These are phyloP conservation scores for Ogataea allantospora DNA, from an alignment of 805 yeast genomes.

Conservation along the genomic window DNA sequence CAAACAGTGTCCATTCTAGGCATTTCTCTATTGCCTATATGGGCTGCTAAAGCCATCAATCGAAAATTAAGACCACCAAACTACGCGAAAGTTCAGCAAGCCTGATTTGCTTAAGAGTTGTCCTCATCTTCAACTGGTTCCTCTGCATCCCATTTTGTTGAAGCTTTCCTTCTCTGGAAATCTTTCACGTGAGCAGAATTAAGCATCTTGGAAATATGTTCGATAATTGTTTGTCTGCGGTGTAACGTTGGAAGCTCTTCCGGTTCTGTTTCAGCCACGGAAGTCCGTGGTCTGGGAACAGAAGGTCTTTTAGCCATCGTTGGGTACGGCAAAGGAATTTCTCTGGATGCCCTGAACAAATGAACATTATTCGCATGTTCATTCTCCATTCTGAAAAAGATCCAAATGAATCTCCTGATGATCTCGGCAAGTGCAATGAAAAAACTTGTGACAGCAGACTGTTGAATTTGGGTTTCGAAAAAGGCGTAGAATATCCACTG, in stretches of 20 bases:
- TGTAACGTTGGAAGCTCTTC: neutral
- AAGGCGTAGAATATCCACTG: slow-evolving; percentile 91
- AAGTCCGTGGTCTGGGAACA: neutral
- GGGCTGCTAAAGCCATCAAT: slow-evolving; percentile 76
- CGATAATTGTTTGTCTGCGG: slow-evolving; percentile 31
- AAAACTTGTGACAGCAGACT: slow-evolving; percentile 84
- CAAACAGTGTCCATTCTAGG: slow-evolving; percentile 62
- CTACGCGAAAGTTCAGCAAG: slow-evolving; percentile 94
- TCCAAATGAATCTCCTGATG: slow-evolving; percentile 83
- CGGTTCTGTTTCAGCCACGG: neutral
- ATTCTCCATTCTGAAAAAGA: slow-evolving; percentile 89
- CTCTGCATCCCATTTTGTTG: slow-evolving; percentile 31
- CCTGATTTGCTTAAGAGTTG: slow-evolving; percentile 30
- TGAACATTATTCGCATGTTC: slow-evolving; percentile 92
- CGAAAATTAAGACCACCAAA: slow-evolving; percentile 87
- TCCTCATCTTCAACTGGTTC: slow-evolving; percentile 20
- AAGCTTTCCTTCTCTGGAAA: slow-evolving; percentile 63
- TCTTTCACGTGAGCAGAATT: slow-evolving; percentile 82
- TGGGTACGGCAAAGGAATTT: slow-evolving; percentile 80
- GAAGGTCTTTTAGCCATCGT: slow-evolving; percentile 23
- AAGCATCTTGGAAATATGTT: slow-evolving; percentile 50
- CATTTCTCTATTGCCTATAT: slow-evolving; percentile 81
- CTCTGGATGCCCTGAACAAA: slow-evolving; percentile 82
- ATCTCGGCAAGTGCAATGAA: slow-evolving; percentile 80
- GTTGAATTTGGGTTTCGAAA: slow-evolving; percentile 74